Conservation (phyloP, 768 basidiomycete genomes). For the Calocera cornea region DNA sequence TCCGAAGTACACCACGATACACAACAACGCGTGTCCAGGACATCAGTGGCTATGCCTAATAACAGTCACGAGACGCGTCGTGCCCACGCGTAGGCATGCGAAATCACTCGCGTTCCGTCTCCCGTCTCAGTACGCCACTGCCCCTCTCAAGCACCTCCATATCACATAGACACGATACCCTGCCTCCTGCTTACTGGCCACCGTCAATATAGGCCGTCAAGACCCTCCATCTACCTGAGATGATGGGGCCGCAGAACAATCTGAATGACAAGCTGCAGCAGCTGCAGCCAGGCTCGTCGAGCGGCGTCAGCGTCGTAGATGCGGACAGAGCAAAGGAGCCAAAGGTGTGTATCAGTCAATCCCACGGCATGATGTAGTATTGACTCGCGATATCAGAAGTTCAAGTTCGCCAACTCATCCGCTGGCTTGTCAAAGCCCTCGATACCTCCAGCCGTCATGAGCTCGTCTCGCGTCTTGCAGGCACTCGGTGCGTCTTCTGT, state of each 20-base stretch:
- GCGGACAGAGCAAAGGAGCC: background rate
- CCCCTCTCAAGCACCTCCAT: background rate
- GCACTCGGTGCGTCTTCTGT: background rate
- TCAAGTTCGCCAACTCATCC: background rate
- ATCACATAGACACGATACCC: background rate
- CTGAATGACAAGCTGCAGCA: background rate
- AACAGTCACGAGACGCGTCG: conserved; percentile 2
- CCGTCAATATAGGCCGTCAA: background rate
- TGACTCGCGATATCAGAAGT: background rate
- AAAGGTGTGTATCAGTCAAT: background rate
- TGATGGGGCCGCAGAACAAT: background rate
- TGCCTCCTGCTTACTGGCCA: background rate
- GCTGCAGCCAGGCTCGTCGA: background rate
- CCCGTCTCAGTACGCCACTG: background rate
- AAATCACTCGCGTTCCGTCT: background rate
- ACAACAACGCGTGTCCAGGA: background rate
- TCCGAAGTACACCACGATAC: background rate
- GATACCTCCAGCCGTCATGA: background rate
- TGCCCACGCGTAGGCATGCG: background rate
- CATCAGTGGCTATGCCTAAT: conserved; percentile 1
- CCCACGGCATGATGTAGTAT: background rate
- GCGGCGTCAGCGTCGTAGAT: background rate
- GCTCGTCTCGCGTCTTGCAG: background rate
- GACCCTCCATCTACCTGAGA: background rate
- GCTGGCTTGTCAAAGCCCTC: background rate